These are phyloP conservation scores for Wickerhamiella kazuoi DNA, from an alignment of 805 yeast species.

Conservation along the genomic window DNA sequence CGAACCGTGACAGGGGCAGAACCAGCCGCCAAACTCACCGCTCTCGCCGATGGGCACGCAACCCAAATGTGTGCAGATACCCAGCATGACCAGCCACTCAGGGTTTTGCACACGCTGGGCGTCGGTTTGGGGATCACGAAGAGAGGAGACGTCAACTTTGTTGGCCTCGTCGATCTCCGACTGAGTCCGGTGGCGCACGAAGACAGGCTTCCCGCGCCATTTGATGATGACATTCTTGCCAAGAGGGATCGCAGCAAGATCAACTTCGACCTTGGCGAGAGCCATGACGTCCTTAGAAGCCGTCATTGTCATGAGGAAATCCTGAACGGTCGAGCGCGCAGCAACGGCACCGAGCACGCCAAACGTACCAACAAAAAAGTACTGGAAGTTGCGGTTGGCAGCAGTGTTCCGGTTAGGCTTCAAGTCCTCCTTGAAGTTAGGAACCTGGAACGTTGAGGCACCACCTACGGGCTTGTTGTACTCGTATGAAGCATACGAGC, in stretches of 20 bases:
- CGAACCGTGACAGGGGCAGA: constrained; percentile 99
- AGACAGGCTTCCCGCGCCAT: constrained; percentile 99
- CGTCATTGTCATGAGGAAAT: constrained; percentile 79
- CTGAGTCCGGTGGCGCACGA: constrained; percentile 95
- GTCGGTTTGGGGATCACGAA: constrained; percentile 93
- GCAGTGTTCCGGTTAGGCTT: constrained; percentile 55
- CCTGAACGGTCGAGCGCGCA: constrained; percentile 87
- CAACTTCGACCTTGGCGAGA: constrained; percentile 98
- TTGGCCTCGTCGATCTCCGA: constrained; percentile 92
- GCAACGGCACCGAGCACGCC: constrained; percentile 85
- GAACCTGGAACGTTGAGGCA: constrained; percentile 64
- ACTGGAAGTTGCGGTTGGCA: constrained; percentile 69
- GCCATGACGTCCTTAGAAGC: constrained; percentile 99
- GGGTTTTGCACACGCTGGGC: constrained; percentile 89
- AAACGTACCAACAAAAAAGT: constrained; percentile 94
- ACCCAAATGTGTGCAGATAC: constrained; percentile 99
- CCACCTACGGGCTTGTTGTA: constrained; percentile 17
- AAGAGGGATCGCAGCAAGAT: constrained; percentile 79
- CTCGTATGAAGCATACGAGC: constrained; percentile 6
- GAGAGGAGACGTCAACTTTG: constrained; percentile 48
- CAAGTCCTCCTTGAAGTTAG: constrained; percentile 70
- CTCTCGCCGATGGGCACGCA: constrained; percentile 99
- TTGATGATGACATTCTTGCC: constrained; percentile 96
- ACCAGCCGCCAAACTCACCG: constrained; percentile 99
- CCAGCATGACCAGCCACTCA: constrained; percentile 97